Base-by-base conservation (phyloP, 371 early-diverging fungal species). In the Mucor lusitanicus region DNA sequence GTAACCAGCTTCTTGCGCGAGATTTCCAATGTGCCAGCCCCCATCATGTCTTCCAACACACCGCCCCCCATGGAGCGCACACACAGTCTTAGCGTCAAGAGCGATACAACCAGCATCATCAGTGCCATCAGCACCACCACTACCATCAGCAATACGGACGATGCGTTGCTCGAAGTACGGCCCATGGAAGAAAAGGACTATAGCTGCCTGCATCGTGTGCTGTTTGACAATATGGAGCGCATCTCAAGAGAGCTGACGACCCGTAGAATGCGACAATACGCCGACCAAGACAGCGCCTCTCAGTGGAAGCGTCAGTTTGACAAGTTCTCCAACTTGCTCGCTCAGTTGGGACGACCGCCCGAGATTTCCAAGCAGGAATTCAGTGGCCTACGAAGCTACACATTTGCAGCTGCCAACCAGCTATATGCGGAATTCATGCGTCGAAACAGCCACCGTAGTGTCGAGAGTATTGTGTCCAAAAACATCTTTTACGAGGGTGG, bases 401-500 rank as follows among this genome's bases (percentile, higher is more conserved):
- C 82, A 12, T 75, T 79, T 70, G 82, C 83, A 46, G 85, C 84
- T 19, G 79, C 81, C 39, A 82, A 81, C 54, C 91, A 91, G 54
- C 75, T 88, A 19, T 91, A 90, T 69, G 82, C 85, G 23, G 95
- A 94, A 63, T 94, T 95, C 63, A 90, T 95, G 90, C 86, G 84
- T 27, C 86, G 92, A 60, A 90, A 91, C 65, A 81, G 85, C n/a
- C 82, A 85, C 55, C 85, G 91, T 48, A 89, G 78, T 66, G 83
- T 85, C 0, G 93, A 91, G 11, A 67, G 82, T 9, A 84, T 92
- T 25, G 82, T 80, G 32, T 82, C 88, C 42, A 89, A 89, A 69
- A 82, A 87, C 48, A 84, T 92, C 35, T 86, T 95, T 69, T 96
- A 93, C 63, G 92, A 92, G 67, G 92, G 90, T 17, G 94, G 93